Percentiles rank a stretch among this genome's conserved stretches.
phyloP scores from a whole-genome alignment of 176 grass and related monocot species.

The Eragrostis curvula region DNA sequence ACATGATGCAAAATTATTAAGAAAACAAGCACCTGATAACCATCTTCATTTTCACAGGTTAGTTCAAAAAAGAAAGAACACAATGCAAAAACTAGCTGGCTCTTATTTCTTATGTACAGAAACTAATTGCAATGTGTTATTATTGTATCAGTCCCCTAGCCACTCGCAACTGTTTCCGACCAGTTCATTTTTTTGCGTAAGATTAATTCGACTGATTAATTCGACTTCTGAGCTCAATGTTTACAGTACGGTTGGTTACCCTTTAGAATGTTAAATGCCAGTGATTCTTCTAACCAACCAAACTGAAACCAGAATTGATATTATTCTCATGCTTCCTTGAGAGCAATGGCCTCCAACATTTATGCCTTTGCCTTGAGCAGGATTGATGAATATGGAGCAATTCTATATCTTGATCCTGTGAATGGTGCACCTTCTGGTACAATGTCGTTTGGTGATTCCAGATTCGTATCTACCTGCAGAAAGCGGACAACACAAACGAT shows the following conservation, averaged over 20 bases:
- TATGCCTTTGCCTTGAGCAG: constrained; percentile 79
- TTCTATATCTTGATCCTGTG: constrained; percentile 51
- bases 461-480: constrained; percentile 86
- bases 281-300: constrained; percentile 14
- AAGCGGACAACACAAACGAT: constrained; percentile 9
- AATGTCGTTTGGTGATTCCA: constrained; percentile 86
- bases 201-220: not conserved
- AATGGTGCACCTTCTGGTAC: constrained; percentile 61
- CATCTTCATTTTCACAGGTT: not conserved
- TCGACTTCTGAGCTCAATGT: not conserved
- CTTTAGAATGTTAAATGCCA: not conserved
- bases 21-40: constrained; percentile 8
- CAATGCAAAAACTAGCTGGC: not conserved
- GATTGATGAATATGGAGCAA: constrained; percentile 83
- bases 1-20: constrained; percentile 30
- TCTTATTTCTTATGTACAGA: constrained; percentile 16
- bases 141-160: not conserved
- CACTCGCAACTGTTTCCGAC: not conserved
- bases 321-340: constrained; percentile 33
- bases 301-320: not conserved
- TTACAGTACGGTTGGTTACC: not conserved
- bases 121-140: not conserved
- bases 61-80: not conserved
- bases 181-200: not conserved
- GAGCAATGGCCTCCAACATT: constrained; percentile 24